Conservation (phyloP, 345 rosid genomes). For the Dipteronia dyeriana region DNA sequence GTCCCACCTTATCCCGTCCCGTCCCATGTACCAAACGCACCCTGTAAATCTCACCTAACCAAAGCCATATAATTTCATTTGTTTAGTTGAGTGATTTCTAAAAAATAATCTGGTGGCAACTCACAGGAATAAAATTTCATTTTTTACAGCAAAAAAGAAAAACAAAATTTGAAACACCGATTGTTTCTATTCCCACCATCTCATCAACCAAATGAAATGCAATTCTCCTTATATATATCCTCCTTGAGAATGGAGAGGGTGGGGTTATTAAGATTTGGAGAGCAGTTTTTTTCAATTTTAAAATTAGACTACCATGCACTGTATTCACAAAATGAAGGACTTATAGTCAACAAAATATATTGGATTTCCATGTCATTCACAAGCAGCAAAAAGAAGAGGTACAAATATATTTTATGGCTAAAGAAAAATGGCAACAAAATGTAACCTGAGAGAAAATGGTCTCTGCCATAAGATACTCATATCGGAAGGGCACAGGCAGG, state of each 20-base stretch:
- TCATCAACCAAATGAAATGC: background rate
- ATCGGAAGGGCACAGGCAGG: slow-evolving; percentile 94
- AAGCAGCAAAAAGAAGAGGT: background rate
- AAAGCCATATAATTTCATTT: background rate
- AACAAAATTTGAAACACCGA: background rate
- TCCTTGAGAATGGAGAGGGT: no score
- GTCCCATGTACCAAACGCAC: no score
- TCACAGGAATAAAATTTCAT: background rate
- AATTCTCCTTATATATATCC: background rate
- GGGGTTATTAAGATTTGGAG: background rate
- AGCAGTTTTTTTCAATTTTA: background rate
- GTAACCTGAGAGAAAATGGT: slow-evolving; percentile 94
- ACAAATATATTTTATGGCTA: background rate
- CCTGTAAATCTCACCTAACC: background rate
- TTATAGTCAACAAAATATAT: background rate
- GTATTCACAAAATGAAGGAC: background rate
- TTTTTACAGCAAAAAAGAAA: background rate
- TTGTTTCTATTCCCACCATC: background rate
- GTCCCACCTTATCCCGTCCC: no score
- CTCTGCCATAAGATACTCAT: slow-evolving; percentile 99
- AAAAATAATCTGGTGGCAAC: background rate
- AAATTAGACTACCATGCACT: background rate
- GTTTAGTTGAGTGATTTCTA: background rate
- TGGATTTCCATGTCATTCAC: slow-evolving; percentile 4
- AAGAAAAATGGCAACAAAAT: slow-evolving; percentile 16